Percentiles rank a stretch among this genome's conserved stretches.
Evolutionary conservation across 345 rosid species (phyloP).

Genomic region (Hibiscus syriacus): DNA sequence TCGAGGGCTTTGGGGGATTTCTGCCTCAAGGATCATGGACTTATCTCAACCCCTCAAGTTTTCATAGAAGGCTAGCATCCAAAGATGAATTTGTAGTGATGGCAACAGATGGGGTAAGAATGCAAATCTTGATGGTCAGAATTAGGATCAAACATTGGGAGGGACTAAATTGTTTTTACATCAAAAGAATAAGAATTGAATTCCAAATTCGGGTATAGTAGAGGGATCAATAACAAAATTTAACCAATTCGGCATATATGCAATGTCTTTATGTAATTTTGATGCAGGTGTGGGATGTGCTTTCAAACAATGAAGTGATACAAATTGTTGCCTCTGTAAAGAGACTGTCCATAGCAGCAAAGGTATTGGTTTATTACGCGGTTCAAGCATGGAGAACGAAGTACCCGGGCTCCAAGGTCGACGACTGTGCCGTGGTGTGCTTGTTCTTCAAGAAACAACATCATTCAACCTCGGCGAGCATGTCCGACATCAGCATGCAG

Average conservation of each 20-base stretch:
- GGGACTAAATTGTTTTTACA: no score
- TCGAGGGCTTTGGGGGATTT: constrained; percentile 95
- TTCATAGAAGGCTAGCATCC: constrained; percentile 47
- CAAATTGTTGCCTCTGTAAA: constrained; percentile 51
- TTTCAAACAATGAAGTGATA: constrained; percentile 70
- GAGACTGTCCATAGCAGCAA: constrained; percentile 61
- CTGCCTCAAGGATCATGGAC: constrained; percentile 90
- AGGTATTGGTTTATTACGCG: constrained; percentile 48
- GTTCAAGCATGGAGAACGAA: constrained; percentile 63
- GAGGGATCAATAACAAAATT: no score
- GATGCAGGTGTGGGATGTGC: constrained; percentile 81
- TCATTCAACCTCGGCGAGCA: constrained; percentile 13
- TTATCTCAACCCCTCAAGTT: constrained; percentile 62
- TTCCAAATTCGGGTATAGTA: no score
- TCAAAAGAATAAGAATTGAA: no score
- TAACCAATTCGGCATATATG: no score
- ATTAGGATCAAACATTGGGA: no score
- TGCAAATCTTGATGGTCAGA: background rate
- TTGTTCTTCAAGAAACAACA: constrained; percentile 53
- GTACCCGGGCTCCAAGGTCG: constrained; percentile 65
- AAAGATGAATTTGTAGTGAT: constrained; percentile 78
- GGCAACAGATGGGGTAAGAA: constrained; percentile 87
- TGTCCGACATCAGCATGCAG: constrained; percentile 25
- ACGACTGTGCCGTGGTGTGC: constrained; percentile 72
- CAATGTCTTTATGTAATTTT: no score